A percentile compares a stretch with the other conserved stretches of the same genome.
These are phyloP conservation scores for Coemansia sp. DNA, from an alignment of 192 early-diverging fungal genomes.

Conservation along the genomic window DNA sequence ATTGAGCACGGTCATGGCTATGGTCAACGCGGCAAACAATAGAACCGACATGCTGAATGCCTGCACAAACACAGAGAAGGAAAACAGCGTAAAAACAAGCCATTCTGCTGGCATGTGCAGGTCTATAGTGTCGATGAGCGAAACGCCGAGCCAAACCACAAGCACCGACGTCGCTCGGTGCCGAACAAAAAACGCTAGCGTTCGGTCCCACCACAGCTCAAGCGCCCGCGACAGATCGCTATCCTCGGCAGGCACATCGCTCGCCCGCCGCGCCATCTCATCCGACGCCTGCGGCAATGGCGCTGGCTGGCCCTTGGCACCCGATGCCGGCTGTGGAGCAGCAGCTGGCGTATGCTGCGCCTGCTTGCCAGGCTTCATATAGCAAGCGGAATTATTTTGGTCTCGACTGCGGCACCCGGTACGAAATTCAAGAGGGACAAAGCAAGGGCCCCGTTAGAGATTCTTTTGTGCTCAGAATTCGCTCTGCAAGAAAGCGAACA, in stretches of 20 bases:
- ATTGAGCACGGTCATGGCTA: slow-evolving; percentile 37
- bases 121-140: slow-evolving; percentile 35
- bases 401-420: not conserved
- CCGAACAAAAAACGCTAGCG: slow-evolving; percentile 34
- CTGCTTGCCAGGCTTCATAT: slow-evolving; percentile 36
- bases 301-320: not conserved
- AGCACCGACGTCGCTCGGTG: slow-evolving; percentile 43
- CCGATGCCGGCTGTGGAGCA: slow-evolving; percentile 1
- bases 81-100: slow-evolving; percentile 51
- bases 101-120: slow-evolving; percentile 48
- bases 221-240: slow-evolving; percentile 17
- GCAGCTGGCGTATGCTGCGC: not conserved
- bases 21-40: slow-evolving; percentile 39
- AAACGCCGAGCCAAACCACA: slow-evolving; percentile 34
- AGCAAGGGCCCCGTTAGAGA: too few species aligned
- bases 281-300: slow-evolving; percentile 1
- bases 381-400: not conserved
- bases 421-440: not conserved
- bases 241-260: slow-evolving; percentile 7
- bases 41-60: slow-evolving; percentile 50
- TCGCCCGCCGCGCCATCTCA: slow-evolving; percentile 2
- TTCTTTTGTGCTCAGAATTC: too few species aligned
- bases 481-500: too few species aligned
- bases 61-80: slow-evolving; percentile 52
- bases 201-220: slow-evolving; percentile 31